phyloP scores from a whole-genome alignment of 2,329 filamentous ascomycete species.

The Ascochyta pisi region DNA sequence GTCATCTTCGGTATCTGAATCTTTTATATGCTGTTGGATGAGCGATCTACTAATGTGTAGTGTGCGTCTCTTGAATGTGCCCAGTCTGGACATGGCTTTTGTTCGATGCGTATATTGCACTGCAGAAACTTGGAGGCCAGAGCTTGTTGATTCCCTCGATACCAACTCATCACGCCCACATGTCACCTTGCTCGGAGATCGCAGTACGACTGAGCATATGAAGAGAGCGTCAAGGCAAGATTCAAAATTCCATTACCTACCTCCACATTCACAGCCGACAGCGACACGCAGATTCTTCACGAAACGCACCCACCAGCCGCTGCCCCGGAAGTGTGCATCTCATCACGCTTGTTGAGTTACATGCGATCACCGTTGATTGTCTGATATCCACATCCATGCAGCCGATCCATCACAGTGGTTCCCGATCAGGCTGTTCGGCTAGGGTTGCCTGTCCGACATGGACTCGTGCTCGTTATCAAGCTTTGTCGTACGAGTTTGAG shows the following conservation, averaged over 20 bases:
- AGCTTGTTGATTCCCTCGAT: background rate
- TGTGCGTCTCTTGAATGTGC: background rate
- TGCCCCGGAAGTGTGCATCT: background rate
- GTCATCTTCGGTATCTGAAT: background rate
- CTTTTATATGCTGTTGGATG: background rate
- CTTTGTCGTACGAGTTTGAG: constrained; percentile 1
- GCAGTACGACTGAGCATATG: background rate
- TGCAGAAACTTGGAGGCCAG: background rate
- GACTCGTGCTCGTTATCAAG: constrained; percentile 4
- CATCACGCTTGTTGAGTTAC: background rate
- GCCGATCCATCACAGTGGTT: constrained; percentile 4
- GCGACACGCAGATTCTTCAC: no score
- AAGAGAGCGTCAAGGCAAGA: background rate
- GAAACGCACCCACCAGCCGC: background rate
- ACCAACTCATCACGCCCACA: background rate
- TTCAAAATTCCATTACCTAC: background rate
- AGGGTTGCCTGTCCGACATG: constrained; percentile 11
- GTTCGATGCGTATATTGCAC: background rate
- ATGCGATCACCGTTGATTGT: constrained; percentile 6
- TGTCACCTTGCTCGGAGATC: background rate
- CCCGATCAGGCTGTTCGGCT: constrained; percentile 13
- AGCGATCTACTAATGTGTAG: constrained; percentile 1
- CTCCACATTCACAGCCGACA: background rate
- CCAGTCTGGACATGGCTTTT: background rate
- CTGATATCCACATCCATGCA: constrained; percentile 17